Base-by-base conservation (phyloP, 768 basidiomycete genomes). In the Mycena venus region DNA sequence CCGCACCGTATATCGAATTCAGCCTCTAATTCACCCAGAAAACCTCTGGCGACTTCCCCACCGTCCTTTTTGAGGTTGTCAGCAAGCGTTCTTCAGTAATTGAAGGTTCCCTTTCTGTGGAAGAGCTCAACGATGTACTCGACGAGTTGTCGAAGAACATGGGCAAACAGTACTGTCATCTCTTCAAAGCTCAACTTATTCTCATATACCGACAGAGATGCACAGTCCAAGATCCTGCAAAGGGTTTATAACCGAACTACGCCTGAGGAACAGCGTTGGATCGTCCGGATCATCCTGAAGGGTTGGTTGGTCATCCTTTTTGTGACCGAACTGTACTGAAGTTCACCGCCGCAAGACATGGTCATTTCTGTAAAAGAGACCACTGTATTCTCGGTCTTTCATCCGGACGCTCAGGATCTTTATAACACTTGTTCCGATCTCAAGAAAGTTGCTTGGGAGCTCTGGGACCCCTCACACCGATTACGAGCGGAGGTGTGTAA, bases 391-490 rank as follows among this genome's bases (percentile, higher is more conserved):
- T 85, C 92, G 0, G 93, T 96, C 9, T 96, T 99, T 79, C 98
- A 99, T 83, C 95, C 96, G 0, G 97, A 99, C 78, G 97, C 98
- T 0, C 93, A 95, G 74, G 95, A 96, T 80, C 84, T 98, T 10
- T 99, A 95, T 86, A 99, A 99, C 80, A 97, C 96, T 0, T 99
- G 96, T 81, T 99, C 97, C 0, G 97, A 99, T 82, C 86, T 99
- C 56, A 97, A 97, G 86, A 95, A 95, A 70, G 95, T 99, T 4
- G 93, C 92, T 36, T 99, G 94, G 93, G 93, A 94, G 64, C 86
- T 99, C 2, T 94, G 93, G 87, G 92, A 98, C 81, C 92, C 94
- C 0, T 85, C 88, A 4, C 88, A 89, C 58, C 88, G 95, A 49
- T 85, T 95, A 17, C 90, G 92, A 58, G 87, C 89, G 10, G 89